Percentiles rank a stretch among this genome's conserved stretches.
phyloP scores from a whole-genome alignment of 805 yeast genomes.

The Tetrapisispora phaffii region DNA sequence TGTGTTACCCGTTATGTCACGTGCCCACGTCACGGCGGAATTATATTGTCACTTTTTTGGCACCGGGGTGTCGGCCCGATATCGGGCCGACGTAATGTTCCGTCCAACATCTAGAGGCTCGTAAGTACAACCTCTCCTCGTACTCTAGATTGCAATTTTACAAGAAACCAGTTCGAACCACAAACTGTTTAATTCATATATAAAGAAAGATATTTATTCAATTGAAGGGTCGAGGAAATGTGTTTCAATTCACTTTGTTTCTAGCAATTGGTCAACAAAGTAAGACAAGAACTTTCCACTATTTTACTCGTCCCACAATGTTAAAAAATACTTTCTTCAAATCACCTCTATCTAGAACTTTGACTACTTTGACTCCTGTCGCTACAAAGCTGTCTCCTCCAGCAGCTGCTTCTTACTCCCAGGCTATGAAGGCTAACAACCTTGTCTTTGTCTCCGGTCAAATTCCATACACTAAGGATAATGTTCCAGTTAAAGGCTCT shows the following conservation, averaged over 20 bases:
- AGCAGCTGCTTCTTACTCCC: constrained; percentile 94
- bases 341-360: constrained; percentile 3
- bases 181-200: no score
- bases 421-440: constrained; percentile 86
- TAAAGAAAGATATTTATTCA: no score
- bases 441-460: constrained; percentile 91
- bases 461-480: constrained; percentile 79
- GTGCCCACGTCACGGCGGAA: no score
- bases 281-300: not conserved
- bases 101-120: no score
- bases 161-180: no score
- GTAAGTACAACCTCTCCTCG: no score
- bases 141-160: no score
- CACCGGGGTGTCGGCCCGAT: no score
- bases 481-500: constrained; percentile 67
- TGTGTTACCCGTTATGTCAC: no score
- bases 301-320: not conserved
- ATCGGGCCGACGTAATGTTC: no score
- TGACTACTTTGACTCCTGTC: constrained; percentile 35
- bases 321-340: constrained; percentile 1
- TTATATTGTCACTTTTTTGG: no score
- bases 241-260: not conserved
- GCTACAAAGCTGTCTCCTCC: constrained; percentile 78
- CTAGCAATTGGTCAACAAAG: not conserved
- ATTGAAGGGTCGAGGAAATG: no score